These are phyloP conservation scores for Crithidia expoeki DNA, from an alignment of 208 protist genomes.

Conservation along the genomic window DNA sequence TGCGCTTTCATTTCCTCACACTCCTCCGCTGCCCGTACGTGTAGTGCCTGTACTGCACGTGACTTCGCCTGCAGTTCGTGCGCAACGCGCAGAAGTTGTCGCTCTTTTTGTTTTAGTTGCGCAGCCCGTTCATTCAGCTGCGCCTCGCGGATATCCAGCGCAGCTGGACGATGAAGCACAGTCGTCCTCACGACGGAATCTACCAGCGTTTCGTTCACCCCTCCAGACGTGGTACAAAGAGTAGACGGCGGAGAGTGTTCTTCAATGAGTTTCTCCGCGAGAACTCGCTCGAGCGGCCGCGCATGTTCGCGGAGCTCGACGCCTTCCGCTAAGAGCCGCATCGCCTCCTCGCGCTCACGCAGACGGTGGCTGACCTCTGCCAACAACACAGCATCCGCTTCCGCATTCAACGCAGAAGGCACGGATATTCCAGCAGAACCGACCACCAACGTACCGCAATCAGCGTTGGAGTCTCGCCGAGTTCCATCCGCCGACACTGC, in stretches of 20 bases:
- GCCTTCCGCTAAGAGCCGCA: constrained; percentile 25
- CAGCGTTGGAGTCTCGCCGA: background rate
- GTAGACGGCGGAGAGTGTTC: background rate
- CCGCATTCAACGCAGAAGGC: background rate
- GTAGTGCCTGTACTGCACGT: constrained; percentile 27
- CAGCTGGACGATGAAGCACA: constrained; percentile 1
- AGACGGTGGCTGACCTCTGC: constrained; percentile 17
- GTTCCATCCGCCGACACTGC: background rate
- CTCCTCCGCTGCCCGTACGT: background rate
- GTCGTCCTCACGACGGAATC: background rate
- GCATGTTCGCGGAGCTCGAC: constrained; percentile 24
- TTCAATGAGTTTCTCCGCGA: constrained; percentile 12
- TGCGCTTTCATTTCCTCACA: background rate
- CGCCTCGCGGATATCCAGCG: constrained; percentile 25
- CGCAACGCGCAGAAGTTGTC: constrained; percentile 39
- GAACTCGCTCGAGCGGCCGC: constrained; percentile 21
- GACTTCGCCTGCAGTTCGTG: constrained; percentile 44
- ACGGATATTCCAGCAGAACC: background rate
- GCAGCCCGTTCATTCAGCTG: constrained; percentile 24
- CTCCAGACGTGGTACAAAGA: background rate
- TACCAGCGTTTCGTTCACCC: background rate
- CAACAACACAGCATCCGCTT: constrained; percentile 5
- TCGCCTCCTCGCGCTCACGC: constrained; percentile 15
- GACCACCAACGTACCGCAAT: constrained; percentile 1
- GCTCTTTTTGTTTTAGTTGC: constrained; percentile 45